These are phyloP conservation scores for Domatiomyces globalis DNA, from an alignment of 2,329 filamentous ascomycete species.

Conservation along the genomic window DNA sequence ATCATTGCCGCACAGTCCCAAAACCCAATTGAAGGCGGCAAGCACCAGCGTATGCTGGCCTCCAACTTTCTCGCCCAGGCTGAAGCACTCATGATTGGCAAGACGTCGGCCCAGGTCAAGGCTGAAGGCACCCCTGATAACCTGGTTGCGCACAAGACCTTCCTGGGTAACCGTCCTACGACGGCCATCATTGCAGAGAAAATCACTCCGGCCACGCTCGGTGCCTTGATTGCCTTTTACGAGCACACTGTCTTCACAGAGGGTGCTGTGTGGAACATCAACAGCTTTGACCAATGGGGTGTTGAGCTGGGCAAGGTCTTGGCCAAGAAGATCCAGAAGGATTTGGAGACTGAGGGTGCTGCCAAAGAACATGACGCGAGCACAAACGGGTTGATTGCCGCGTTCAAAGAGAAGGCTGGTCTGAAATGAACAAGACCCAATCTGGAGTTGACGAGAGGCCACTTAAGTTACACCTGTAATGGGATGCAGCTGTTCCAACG, in stretches of 20 bases:
- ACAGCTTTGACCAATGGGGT: slow-evolving; percentile 99
- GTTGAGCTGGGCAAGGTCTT: slow-evolving; percentile 94
- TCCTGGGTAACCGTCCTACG: slow-evolving; percentile 92
- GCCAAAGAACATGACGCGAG: slow-evolving; percentile 66
- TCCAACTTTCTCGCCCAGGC: slow-evolving; percentile 39
- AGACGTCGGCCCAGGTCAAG: slow-evolving; percentile 35
- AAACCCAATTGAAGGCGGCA: slow-evolving; percentile 83
- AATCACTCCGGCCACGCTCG: slow-evolving; percentile 87
- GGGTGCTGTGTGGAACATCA: slow-evolving; percentile 98
- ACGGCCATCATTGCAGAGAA: slow-evolving; percentile 86
- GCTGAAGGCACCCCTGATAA: slow-evolving; percentile 34
- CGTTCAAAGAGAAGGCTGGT: slow-evolving; percentile 68
- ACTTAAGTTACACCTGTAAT: not conserved
- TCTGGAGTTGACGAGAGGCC: not conserved
- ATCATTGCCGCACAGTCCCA: slow-evolving; percentile 92
- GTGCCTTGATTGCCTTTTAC: slow-evolving; percentile 95
- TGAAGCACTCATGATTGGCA: slow-evolving; percentile 41
- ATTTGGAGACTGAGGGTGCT: slow-evolving; percentile 64
- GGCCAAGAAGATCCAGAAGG: slow-evolving; percentile 76
- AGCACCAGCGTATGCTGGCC: slow-evolving; percentile 62
- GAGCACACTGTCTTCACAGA: slow-evolving; percentile 97
- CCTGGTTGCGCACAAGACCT: slow-evolving; percentile 94
- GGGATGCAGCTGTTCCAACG: no score
- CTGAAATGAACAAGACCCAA: slow-evolving; percentile 8
- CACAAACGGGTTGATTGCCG: slow-evolving; percentile 76